Percentiles rank a stretch among this genome's conserved stretches.
Evolutionary conservation across 768 basidiomycete genomes (phyloP).

Genomic region (Trametes villosa): DNA sequence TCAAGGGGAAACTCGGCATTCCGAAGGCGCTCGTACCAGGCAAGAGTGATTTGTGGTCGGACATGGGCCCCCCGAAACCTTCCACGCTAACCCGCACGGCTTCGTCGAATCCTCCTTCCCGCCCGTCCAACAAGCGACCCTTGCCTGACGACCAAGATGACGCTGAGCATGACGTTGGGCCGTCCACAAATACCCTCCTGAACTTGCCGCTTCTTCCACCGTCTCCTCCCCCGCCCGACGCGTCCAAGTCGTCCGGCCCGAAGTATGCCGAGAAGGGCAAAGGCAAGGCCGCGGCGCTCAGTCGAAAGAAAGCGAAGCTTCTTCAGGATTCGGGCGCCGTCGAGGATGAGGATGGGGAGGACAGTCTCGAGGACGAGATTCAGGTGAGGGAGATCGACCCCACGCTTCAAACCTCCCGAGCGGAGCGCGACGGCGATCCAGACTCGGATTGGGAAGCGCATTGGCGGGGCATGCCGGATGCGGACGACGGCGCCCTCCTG

Average conservation of each 20-base stretch:
- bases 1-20: conserved; percentile 18
- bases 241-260: conserved; percentile 21
- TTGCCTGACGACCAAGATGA: conserved; percentile 41
- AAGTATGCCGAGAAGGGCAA: conserved; percentile 38
- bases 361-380: conserved; percentile 30
- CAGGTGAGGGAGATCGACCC: conserved; percentile 37
- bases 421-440: conserved; percentile 13
- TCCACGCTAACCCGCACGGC: not conserved
- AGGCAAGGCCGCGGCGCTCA: conserved; percentile 39
- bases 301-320: conserved; percentile 57
- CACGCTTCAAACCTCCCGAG: conserved; percentile 24
- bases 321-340: conserved; percentile 35
- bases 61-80: conserved; percentile 18
- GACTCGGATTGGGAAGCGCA: conserved; percentile 28
- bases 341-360: conserved; percentile 31
- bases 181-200: conserved; percentile 23
- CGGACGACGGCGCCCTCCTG: too few species aligned
- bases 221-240: conserved; percentile 59
- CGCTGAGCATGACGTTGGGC: conserved; percentile 4
- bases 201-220: conserved; percentile 58
- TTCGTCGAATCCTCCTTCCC: conserved; percentile 22
- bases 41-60: conserved; percentile 30
- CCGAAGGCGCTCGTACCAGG: conserved; percentile 28
- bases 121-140: conserved; percentile 49
- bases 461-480: conserved; percentile 19